Evolutionary conservation across 306 rosid genomes (phyloP), one percentile per base, ranked within the genome.

Genomic region (Dryas octopetala): DNA sequence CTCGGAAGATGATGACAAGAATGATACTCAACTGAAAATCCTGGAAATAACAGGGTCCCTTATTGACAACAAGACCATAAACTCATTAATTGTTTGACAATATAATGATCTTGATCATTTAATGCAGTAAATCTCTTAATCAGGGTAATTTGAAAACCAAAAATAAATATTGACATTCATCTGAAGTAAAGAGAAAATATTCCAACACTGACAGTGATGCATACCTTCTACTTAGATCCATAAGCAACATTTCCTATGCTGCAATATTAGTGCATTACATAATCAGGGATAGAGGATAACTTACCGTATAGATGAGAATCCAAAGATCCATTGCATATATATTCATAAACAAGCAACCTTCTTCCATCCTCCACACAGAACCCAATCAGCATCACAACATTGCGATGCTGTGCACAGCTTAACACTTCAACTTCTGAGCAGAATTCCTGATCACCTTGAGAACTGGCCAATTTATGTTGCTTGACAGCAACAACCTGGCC

Each of bases 321-420:
- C 70, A 92, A 77, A 60, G 99, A 92, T n/a, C 96, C 89, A 19
- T 95, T 86, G 96, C 99, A 95, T 51, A 95, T 83, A 66, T 86
- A 95, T 79, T 95, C 99, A 80, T 95, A 95, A 68, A 92, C 97
- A 17, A 95, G 89, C 86, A 92, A 83, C 84, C 96, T 92, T 84
- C 89, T 90, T 81, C 97, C 99, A 53, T 83, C 88, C 77, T 95
- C 99, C 75, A 92, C 96, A 65, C 97, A 92, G 64, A 95, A 89
- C 6, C 99, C 97, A 28, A 89, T 90, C 58, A 95, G 87, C 97
- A 90, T 87, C 79, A 95, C 97, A 45, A 95, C 99, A 61, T 92
- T 95, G 7, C 97, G 97, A 83, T 95, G 99, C 77, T 95, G 99
- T 11, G 99, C 97, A 51, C 99, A 92, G 85, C 96, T 95, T 78